phyloP scores from a whole-genome alignment of 768 basidiomycete genomes.

The Russula emetica region DNA sequence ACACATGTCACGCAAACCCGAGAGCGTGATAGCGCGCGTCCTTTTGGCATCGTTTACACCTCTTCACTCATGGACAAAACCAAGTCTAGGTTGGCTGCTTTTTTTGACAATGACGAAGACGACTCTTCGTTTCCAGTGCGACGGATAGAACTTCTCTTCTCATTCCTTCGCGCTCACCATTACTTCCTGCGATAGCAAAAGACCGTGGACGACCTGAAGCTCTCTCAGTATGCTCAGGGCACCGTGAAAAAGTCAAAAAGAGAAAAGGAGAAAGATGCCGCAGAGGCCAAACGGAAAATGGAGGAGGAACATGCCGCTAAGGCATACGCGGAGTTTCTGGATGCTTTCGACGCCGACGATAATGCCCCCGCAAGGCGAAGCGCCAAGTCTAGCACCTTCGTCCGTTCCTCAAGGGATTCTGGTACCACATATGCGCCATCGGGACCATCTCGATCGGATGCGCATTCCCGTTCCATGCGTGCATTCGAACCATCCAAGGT shows the following conservation, averaged over 20 bases:
- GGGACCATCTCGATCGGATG: slow-evolving; percentile 32
- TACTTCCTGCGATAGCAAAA: slow-evolving; percentile 63
- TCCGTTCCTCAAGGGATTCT: slow-evolving; percentile 49
- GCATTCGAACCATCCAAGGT: slow-evolving; percentile 37
- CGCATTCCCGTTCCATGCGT: slow-evolving; percentile 33
- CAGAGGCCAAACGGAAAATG: slow-evolving; percentile 81
- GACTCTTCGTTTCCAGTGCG: slow-evolving; percentile 88
- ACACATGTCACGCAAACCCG: no score
- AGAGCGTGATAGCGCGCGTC: not conserved
- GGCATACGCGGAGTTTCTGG: slow-evolving; percentile 80
- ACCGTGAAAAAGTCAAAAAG: slow-evolving; percentile 82
- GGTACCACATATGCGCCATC: slow-evolving; percentile 45
- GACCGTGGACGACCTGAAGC: slow-evolving; percentile 78
- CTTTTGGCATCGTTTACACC: not conserved
- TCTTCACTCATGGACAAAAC: slow-evolving; percentile 56
- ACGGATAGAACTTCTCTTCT: slow-evolving; percentile 64
- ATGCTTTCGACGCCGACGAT: slow-evolving; percentile 76
- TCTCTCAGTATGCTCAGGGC: slow-evolving; percentile 82
- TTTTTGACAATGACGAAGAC: slow-evolving; percentile 83
- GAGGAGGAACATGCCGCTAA: slow-evolving; percentile 76
- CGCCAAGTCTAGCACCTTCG: slow-evolving; percentile 51
- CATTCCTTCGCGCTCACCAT: slow-evolving; percentile 55
- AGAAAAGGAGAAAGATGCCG: slow-evolving; percentile 90
- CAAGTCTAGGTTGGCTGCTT: slow-evolving; percentile 64
- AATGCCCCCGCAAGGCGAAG: slow-evolving; percentile 41